Evolutionary conservation across 345 rosid species (phyloP).

Genomic region (Alliaria petiolata): DNA sequence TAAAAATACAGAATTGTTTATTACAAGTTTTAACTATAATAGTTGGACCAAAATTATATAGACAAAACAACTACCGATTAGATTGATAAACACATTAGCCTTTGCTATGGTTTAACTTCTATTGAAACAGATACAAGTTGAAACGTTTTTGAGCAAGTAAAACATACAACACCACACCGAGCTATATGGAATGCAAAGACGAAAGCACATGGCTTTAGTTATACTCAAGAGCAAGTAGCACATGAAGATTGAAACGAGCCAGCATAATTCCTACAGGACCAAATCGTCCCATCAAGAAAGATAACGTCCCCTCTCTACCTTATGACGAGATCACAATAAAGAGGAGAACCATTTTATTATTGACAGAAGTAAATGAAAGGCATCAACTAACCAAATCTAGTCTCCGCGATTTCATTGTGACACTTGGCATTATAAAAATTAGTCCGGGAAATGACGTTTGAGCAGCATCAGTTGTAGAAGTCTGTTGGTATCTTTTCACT

Average conservation of each 20-base stretch:
- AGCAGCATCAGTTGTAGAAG: slow-evolving; percentile 47
- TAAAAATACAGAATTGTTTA: background rate
- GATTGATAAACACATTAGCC: slow-evolving; percentile 97
- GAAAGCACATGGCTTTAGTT: slow-evolving; percentile 11
- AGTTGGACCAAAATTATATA: background rate
- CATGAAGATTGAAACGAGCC: no score
- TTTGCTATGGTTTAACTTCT: slow-evolving; percentile 42
- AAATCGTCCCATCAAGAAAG: no score
- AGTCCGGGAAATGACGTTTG: slow-evolving; percentile 25
- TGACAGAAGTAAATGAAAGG: slow-evolving; percentile 34
- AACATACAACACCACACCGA: background rate
- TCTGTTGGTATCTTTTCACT: slow-evolving; percentile 86
- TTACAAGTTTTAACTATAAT: background rate
- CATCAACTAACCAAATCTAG: slow-evolving; percentile 29
- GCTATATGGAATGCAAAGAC: slow-evolving; percentile 1
- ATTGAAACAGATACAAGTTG: slow-evolving; percentile 1
- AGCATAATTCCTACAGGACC: no score
- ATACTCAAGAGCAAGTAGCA: slow-evolving; percentile 2
- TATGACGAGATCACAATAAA: slow-evolving; percentile 16
- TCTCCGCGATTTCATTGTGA: slow-evolving; percentile 23
- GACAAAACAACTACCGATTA: slow-evolving; percentile 56
- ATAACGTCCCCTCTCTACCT: no score
- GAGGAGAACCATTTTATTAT: slow-evolving; percentile 28
- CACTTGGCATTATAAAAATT: slow-evolving; percentile 28
- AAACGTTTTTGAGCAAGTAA: background rate